These are phyloP conservation scores for Silene vulgaris DNA, from an alignment of 179 eudicot species.

Conservation along the genomic window DNA sequence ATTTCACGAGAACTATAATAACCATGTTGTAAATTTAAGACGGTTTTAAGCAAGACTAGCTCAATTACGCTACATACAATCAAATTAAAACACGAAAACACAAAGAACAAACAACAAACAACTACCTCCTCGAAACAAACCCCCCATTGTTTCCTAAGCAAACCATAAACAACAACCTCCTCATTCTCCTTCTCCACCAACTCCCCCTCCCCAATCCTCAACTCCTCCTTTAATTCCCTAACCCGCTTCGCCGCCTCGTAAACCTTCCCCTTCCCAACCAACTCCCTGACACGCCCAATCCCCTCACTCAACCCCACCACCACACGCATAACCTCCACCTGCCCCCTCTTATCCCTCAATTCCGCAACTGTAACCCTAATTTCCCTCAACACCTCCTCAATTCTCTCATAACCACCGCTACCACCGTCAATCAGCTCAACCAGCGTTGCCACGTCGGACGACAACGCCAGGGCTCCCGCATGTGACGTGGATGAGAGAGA, in stretches of 20 bases:
- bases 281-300: conserved; percentile 39
- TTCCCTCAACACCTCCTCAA: conserved; percentile 34
- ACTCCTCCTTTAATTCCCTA: conserved; percentile 47
- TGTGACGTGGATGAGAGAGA: conserved; percentile 51
- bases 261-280: conserved; percentile 41
- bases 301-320: conserved; percentile 41
- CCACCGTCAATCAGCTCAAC: conserved; percentile 36
- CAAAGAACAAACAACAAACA: not conserved
- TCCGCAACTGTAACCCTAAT: conserved; percentile 38
- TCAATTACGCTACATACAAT: not conserved
- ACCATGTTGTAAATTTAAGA: too few species aligned
- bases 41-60: too few species aligned
- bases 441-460: conserved; percentile 42
- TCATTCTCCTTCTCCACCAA: conserved; percentile 43
- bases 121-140: conserved; percentile 74
- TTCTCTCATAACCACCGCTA: conserved; percentile 34
- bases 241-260: conserved; percentile 54
- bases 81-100: not conserved
- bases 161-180: conserved; percentile 56
- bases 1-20: too few species aligned
- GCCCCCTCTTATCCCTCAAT: conserved; percentile 46
- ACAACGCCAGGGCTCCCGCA: conserved; percentile 32
- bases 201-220: conserved; percentile 36
- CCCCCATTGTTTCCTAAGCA: conserved; percentile 62
- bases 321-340: conserved; percentile 38